Evolutionary conservation across 2,329 filamentous ascomycete genomes (phyloP).

Genomic region (Juglanconis oblonga): DNA sequence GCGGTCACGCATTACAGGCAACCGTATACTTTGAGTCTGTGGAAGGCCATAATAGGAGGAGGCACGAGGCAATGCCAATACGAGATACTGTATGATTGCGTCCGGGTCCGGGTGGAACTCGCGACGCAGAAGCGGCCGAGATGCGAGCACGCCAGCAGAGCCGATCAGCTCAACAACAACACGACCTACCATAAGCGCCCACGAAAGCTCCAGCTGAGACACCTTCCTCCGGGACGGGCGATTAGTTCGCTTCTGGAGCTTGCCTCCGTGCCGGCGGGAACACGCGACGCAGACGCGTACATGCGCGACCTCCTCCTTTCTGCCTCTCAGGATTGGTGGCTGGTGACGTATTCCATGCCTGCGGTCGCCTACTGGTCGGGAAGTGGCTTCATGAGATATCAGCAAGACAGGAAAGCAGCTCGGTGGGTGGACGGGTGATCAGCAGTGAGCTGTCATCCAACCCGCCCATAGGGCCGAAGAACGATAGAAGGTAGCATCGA

Average conservation of each 20-base stretch:
- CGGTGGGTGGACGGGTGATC: background rate
- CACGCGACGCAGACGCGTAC: background rate
- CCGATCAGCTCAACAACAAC: no score
- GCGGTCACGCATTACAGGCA: background rate
- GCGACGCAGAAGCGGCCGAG: no score
- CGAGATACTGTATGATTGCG: no score
- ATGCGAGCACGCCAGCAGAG: no score
- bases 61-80: background rate
- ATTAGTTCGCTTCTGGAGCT: background rate
- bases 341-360: background rate
- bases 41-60: background rate
- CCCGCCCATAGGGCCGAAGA: slow-evolving; percentile 10
- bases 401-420: background rate
- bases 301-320: background rate
- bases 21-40: background rate
- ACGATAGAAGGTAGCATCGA: background rate
- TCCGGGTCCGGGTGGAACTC: no score
- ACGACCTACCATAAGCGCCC: no score
- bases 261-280: background rate
- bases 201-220: background rate
- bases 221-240: background rate
- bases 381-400: background rate
- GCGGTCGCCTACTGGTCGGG: background rate
- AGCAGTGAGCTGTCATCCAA: background rate
- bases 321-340: background rate